Percentiles rank a stretch among this genome's conserved stretches.
phyloP scores from a whole-genome alignment of 1,284 basidiomycete species.

The Puccinia brachypodii region DNA sequence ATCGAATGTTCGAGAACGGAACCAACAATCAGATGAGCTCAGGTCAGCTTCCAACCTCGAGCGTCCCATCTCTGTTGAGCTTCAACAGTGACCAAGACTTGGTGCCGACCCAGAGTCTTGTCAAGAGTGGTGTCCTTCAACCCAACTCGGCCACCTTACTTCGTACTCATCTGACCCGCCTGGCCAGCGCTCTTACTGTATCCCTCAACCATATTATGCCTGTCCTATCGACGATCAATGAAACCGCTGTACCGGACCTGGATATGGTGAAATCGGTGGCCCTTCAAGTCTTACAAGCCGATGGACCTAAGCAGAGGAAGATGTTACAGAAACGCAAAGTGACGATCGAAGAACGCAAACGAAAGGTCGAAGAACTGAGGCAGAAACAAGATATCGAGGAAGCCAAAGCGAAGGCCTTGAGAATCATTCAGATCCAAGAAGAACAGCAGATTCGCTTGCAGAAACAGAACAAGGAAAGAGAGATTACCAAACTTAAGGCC shows the following conservation, averaged over 20 bases:
- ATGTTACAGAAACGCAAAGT: constrained; percentile 38
- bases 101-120: constrained; percentile 54
- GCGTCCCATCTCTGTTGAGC: constrained; percentile 50
- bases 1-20: constrained; percentile 37
- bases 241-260: constrained; percentile 56
- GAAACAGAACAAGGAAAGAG: constrained; percentile 71
- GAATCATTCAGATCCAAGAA: constrained; percentile 45
- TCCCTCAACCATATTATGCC: constrained; percentile 64
- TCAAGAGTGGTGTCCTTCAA: constrained; percentile 63
- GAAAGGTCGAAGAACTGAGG: constrained; percentile 36
- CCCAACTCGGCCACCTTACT: constrained; percentile 70
- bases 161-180: constrained; percentile 71
- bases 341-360: constrained; percentile 43
- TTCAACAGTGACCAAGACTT: constrained; percentile 61
- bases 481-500: constrained; percentile 73
- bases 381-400: constrained; percentile 45
- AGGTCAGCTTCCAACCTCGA: constrained; percentile 58
- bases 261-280: constrained; percentile 62
- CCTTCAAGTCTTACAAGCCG: constrained; percentile 72
- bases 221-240: constrained; percentile 56
- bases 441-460: constrained; percentile 29
- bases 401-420: constrained; percentile 41
- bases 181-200: constrained; percentile 72
- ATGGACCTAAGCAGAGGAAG: constrained; percentile 62
- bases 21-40: constrained; percentile 41